phyloP scores from a whole-genome alignment of 2,329 filamentous ascomycete species.

The Paracorniculantispora psalliotae region DNA sequence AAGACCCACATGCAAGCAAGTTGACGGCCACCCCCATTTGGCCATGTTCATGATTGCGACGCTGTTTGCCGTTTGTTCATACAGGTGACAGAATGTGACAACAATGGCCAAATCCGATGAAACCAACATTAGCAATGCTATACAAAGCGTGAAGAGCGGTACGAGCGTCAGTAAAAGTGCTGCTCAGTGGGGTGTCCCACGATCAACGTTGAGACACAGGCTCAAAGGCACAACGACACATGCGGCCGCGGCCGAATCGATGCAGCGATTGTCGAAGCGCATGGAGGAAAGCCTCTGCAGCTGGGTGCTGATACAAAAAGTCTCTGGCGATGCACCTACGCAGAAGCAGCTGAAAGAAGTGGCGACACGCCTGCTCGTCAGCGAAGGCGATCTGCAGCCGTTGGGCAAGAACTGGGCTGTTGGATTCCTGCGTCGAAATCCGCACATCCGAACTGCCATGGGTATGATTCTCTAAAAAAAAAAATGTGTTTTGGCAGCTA shows the following conservation, averaged over 20 bases:
- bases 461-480: not conserved
- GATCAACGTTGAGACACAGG: not conserved
- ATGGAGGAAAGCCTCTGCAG: conserved; percentile 11
- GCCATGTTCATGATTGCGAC: not conserved
- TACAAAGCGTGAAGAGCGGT: conserved; percentile 1
- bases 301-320: conserved; percentile 6
- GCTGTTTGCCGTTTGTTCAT: not conserved
- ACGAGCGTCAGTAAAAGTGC: not conserved
- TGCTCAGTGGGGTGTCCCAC: not conserved
- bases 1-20: not conserved
- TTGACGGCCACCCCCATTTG: not conserved
- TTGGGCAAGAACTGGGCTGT: conserved; percentile 12
- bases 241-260: not conserved
- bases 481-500: too few species aligned
- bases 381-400: conserved; percentile 4
- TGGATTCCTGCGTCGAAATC: conserved; percentile 11
- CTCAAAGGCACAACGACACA: not conserved
- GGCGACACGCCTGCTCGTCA: conserved; percentile 4
- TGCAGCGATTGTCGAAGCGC: conserved; percentile 11
- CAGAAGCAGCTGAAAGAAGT: conserved; percentile 11
- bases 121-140: not conserved
- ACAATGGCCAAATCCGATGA: not conserved
- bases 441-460: not conserved
- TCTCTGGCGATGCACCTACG: not conserved
- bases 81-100: not conserved